phyloP scores from a whole-genome alignment of 139 green algal species.

The Ostreobium quekettii region DNA sequence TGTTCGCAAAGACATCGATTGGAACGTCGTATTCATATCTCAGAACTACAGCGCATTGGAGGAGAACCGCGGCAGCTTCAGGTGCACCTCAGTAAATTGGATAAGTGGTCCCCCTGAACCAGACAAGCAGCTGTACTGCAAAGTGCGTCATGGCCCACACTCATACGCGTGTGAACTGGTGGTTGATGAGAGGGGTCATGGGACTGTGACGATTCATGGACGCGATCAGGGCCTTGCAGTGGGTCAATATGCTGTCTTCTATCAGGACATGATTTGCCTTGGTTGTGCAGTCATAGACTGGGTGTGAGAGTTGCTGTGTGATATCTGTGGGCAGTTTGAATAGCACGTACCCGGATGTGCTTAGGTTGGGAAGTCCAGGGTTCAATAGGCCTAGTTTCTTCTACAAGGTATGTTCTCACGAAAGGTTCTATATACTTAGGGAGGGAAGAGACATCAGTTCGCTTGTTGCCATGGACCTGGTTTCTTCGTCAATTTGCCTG shows the following conservation, averaged over 20 bases:
- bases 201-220: constrained; percentile 43
- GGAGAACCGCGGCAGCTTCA: constrained; percentile 46
- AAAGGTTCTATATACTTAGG: no score
- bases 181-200: constrained; percentile 2
- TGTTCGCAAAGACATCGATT: constrained; percentile 64
- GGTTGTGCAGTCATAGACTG: constrained; percentile 58
- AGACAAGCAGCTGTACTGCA: constrained; percentile 27
- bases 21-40: constrained; percentile 83
- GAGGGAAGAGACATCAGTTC: no score
- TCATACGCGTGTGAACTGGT: constrained; percentile 48
- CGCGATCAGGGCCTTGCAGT: constrained; percentile 88
- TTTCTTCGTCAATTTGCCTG: no score
- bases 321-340: no score
- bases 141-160: constrained; percentile 73
- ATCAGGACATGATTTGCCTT: constrained; percentile 67
- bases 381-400: no score
- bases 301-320: no score
- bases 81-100: constrained; percentile 58
- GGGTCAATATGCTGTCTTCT: constrained; percentile 95
- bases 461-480: no score
- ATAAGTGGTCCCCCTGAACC: constrained; percentile 17
- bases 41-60: constrained; percentile 47
- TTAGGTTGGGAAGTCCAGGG: no score
- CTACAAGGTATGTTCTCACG: no score
- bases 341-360: no score